Evolutionary conservation across 805 yeast species (phyloP).

Genomic region (Osmozyma mogii): DNA sequence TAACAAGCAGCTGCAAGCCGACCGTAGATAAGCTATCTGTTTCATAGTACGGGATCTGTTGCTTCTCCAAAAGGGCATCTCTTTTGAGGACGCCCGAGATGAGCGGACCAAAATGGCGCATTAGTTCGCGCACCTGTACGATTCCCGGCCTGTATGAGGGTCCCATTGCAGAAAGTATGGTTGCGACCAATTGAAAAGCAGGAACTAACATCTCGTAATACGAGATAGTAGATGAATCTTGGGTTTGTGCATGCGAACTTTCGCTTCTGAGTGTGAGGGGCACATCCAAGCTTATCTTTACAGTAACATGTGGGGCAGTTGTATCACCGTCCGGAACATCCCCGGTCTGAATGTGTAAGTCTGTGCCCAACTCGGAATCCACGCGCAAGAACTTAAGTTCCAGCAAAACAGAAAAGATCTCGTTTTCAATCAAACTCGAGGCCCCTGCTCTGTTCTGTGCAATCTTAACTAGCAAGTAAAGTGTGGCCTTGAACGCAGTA

Average conservation of each 20-base stretch:
- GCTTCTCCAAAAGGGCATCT: constrained; percentile 34
- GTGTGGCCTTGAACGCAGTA: constrained; percentile 65
- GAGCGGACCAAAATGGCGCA: constrained; percentile 46
- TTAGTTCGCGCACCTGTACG: constrained; percentile 41
- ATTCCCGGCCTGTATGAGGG: constrained; percentile 60
- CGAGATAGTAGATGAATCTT: constrained; percentile 30
- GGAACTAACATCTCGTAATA: constrained; percentile 66
- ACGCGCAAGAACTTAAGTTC: constrained; percentile 48
- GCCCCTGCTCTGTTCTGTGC: constrained; percentile 78
- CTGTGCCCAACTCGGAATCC: constrained; percentile 77
- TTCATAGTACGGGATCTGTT: constrained; percentile 6
- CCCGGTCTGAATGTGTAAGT: constrained; percentile 32
- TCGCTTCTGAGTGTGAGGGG: constrained; percentile 30
- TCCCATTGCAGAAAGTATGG: constrained; percentile 68
- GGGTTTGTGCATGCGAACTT: constrained; percentile 1
- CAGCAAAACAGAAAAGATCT: constrained; percentile 55
- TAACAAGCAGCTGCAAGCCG: constrained; percentile 46
- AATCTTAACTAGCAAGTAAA: constrained; percentile 62
- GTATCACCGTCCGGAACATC: constrained; percentile 4
- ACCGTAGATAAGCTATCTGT: constrained; percentile 19
- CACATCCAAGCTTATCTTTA: constrained; percentile 45
- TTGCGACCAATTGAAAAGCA: constrained; percentile 60
- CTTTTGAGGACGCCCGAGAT: constrained; percentile 57
- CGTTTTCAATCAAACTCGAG: constrained; percentile 63
- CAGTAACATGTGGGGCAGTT: constrained; percentile 24